A percentile compares a stretch with the other conserved stretches of the same genome.
These are phyloP conservation scores for Sporothrix luriei DNA, from an alignment of 2,329 filamentous ascomycete species.

Conservation along the genomic window DNA sequence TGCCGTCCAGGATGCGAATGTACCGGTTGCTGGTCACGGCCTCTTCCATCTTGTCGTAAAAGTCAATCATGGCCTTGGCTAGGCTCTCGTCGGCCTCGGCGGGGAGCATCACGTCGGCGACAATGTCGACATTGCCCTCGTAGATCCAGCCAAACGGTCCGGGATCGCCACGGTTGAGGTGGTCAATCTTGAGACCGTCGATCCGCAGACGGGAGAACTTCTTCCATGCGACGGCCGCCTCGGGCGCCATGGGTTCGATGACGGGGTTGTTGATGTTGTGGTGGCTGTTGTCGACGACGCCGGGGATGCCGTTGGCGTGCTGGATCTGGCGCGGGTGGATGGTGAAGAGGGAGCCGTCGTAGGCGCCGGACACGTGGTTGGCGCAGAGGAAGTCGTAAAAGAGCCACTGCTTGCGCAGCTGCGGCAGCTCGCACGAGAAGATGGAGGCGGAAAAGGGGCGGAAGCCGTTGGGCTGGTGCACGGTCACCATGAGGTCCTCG, in stretches of 20 bases:
- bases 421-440: slow-evolving; percentile 90
- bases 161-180: slow-evolving; percentile 88
- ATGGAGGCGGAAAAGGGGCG: slow-evolving; percentile 95
- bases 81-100: slow-evolving; percentile 85
- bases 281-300: slow-evolving; percentile 56
- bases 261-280: slow-evolving; percentile 54
- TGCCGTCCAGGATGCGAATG: slow-evolving; percentile 58
- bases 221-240: slow-evolving; percentile 68
- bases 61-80: slow-evolving; percentile 92
- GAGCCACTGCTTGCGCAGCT: slow-evolving; percentile 91
- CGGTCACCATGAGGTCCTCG: slow-evolving; percentile 86
- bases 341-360: slow-evolving; percentile 93
- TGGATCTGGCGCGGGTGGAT: slow-evolving; percentile 94
- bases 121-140: slow-evolving; percentile 94
- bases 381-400: slow-evolving; percentile 97
- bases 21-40: slow-evolving; percentile 80
- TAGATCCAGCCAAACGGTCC: slow-evolving; percentile 98
- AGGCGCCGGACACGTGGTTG: slow-evolving; percentile 93
- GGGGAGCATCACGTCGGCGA: slow-evolving; percentile 93
- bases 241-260: slow-evolving; percentile 29
- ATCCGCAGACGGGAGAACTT: slow-evolving; percentile 92
- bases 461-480: slow-evolving; percentile 88
- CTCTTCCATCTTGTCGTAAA: slow-evolving; percentile 94
- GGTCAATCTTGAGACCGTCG: slow-evolving; percentile 91
- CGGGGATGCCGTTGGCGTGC: slow-evolving; percentile 59